Conservation (phyloP, 2,329 filamentous ascomycete genomes). For the Ophiostoma pallidulum region DNA sequence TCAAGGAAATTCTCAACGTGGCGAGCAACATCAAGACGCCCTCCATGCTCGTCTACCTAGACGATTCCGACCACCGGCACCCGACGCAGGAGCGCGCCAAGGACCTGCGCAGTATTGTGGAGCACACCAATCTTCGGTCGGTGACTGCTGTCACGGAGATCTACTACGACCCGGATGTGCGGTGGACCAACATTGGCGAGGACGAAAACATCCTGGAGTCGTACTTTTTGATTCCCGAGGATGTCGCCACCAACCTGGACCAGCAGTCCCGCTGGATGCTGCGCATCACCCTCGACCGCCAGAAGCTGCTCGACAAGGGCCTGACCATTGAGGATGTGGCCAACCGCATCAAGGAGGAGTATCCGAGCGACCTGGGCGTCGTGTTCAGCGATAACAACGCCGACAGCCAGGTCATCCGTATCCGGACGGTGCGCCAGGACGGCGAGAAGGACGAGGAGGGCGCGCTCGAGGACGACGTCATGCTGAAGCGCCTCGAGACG, state of each 20-base stretch:
- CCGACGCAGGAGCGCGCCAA: slow-evolving; percentile 72
- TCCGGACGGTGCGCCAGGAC: slow-evolving; percentile 64
- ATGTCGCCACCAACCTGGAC: slow-evolving; percentile 50
- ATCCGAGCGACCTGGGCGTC: slow-evolving; percentile 73
- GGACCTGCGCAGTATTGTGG: slow-evolving; percentile 75
- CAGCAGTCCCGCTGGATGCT: slow-evolving; percentile 91
- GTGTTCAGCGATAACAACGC: slow-evolving; percentile 98
- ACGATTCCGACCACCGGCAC: slow-evolving; percentile 39
- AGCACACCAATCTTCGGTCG: slow-evolving; percentile 87
- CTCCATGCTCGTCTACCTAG: slow-evolving; percentile 86
- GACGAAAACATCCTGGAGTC: slow-evolving; percentile 94
- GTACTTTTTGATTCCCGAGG: slow-evolving; percentile 89
- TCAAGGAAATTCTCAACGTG: slow-evolving; percentile 98
- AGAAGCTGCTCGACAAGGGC: slow-evolving; percentile 91
- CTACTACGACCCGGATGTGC: slow-evolving; percentile 91
- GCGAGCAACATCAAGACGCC: slow-evolving; percentile 98
- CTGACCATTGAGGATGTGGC: slow-evolving; percentile 88
- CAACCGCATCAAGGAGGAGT: slow-evolving; percentile 78
- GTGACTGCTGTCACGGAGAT: slow-evolving; percentile 91
- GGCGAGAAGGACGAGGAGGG: slow-evolving; percentile 65
- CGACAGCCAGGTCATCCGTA: slow-evolving; percentile 86
- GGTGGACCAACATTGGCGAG: slow-evolving; percentile 73
- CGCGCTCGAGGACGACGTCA: slow-evolving; percentile 70
- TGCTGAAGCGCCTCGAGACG: slow-evolving; percentile 83
- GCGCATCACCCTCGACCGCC: slow-evolving; percentile 83